phyloP scores from a whole-genome alignment of 2,329 filamentous ascomycete species.

The Pseudophaeomoniella oleicola region DNA sequence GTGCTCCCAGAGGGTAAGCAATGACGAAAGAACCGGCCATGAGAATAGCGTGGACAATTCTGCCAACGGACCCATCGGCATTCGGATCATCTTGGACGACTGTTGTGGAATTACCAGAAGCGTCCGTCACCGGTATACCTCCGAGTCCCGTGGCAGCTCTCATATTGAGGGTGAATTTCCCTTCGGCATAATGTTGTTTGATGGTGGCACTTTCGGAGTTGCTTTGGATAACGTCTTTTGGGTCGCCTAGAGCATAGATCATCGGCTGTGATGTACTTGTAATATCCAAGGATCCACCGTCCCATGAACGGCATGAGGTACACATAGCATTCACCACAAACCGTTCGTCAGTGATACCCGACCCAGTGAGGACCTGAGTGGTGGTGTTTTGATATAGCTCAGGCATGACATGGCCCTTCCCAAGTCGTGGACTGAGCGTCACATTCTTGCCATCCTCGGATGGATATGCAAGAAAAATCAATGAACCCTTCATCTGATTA shows the following conservation, averaged over 20 bases:
- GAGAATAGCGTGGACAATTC: slow-evolving; percentile 21
- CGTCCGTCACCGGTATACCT: slow-evolving; percentile 22
- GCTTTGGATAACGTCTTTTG: slow-evolving; percentile 25
- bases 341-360: slow-evolving; percentile 27
- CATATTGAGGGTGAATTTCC: slow-evolving; percentile 43
- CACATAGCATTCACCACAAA: slow-evolving; percentile 38
- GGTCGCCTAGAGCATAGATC: slow-evolving; percentile 42
- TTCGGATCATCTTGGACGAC: slow-evolving; percentile 10
- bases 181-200: slow-evolving; percentile 38
- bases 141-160: slow-evolving; percentile 32
- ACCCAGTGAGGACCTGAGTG: slow-evolving; percentile 31
- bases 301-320: slow-evolving; percentile 39
- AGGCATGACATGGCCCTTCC: slow-evolving; percentile 14
- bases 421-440: slow-evolving; percentile 14
- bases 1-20: slow-evolving; percentile 40
- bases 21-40: slow-evolving; percentile 44
- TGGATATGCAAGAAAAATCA: slow-evolving; percentile 17
- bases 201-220: slow-evolving; percentile 30
- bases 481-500: slow-evolving; percentile 12
- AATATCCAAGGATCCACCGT: slow-evolving; percentile 34
- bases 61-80: slow-evolving; percentile 10
- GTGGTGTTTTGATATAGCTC: slow-evolving; percentile 26
- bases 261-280: slow-evolving; percentile 32
- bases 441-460: slow-evolving; percentile 12
- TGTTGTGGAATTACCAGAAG: slow-evolving; percentile 2